phyloP scores from a whole-genome alignment of 495 filamentous ascomycete species.

The Penicillium samsonianum region DNA sequence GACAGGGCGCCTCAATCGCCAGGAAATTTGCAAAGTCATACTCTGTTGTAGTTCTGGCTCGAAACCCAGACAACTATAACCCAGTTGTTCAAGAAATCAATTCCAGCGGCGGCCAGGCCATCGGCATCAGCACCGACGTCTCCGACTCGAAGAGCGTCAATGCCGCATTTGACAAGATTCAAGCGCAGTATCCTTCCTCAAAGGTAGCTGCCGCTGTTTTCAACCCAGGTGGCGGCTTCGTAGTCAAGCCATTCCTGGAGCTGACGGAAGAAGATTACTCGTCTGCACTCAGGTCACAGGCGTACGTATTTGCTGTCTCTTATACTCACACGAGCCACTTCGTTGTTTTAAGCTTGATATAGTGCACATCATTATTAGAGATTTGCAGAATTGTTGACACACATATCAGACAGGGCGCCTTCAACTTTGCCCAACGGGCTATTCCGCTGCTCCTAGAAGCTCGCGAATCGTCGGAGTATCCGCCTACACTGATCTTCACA shows the following conservation, averaged over 20 bases:
- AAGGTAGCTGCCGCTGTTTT: conserved; percentile 76
- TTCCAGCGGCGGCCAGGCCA: conserved; percentile 64
- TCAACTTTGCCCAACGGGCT: conserved; percentile 72
- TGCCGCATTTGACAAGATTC: conserved; percentile 67
- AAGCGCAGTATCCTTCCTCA: conserved; percentile 48
- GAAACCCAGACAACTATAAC: conserved; percentile 66
- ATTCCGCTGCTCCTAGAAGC: conserved; percentile 70
- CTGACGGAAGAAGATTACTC: conserved; percentile 65
- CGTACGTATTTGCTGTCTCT: conserved; percentile 47
- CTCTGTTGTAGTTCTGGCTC: conserved; percentile 73
- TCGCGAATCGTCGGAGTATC: conserved; percentile 52
- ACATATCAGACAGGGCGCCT: conserved; percentile 64
- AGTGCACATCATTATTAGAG: neutral
- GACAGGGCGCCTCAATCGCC: conserved; percentile 59
- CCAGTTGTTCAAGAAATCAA: conserved; percentile 75
- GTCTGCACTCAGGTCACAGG: conserved; percentile 55
- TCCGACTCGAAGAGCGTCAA: conserved; percentile 61
- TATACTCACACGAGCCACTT: neutral
- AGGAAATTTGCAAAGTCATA: conserved; percentile 70
- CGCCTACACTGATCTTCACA: conserved; percentile 84
- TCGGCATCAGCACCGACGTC: conserved; percentile 76
- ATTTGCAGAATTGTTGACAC: neutral
- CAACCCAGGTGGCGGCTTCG: conserved; percentile 72
- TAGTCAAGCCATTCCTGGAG: conserved; percentile 81
- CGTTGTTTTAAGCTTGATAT: neutral